A percentile compares a stretch with the other conserved stretches of the same genome.
phyloP scores from a whole-genome alignment of 2,329 filamentous ascomycete genomes.

The Stemphylium vesicarium region DNA sequence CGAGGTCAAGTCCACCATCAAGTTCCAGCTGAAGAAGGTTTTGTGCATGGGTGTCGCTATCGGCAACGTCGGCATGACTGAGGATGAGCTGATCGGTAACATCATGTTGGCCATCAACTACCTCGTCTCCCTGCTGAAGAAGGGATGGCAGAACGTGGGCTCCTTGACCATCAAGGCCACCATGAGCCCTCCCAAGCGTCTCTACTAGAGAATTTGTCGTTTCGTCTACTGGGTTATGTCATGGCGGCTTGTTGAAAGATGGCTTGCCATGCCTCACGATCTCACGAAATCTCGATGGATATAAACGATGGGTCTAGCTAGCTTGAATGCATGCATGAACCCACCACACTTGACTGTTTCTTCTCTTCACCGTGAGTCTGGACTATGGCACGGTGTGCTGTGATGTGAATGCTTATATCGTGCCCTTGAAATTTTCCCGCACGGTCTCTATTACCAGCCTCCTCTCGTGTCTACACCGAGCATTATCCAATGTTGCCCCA shows the following conservation, averaged over 20 bases:
- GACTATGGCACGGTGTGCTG: too few species aligned
- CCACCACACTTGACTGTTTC: conserved; percentile 14
- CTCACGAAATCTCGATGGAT: conserved; percentile 28
- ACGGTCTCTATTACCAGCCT: neutral
- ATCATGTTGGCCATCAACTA: conserved; percentile 99
- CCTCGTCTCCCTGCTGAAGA: conserved; percentile 98
- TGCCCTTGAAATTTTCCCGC: neutral
- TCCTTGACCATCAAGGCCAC: conserved; percentile 99
- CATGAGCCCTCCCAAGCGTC: conserved; percentile 97
- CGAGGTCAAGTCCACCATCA: conserved; percentile 99
- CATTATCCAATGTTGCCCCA: neutral
- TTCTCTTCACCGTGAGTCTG: neutral
- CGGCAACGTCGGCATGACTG: conserved; percentile 96
- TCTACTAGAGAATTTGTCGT: conserved; percentile 73
- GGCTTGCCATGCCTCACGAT: conserved; percentile 24
- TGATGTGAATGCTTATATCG: neutral
- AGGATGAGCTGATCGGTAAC: conserved; percentile 96
- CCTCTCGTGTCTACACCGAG: neutral
- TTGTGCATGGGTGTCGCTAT: conserved; percentile 99
- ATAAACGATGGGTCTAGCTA: conserved; percentile 37
- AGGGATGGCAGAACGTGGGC: conserved; percentile 99
- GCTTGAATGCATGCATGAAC: conserved; percentile 41
- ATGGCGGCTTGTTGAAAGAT: conserved; percentile 24
- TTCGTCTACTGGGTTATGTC: conserved; percentile 23
- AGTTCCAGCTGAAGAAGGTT: conserved; percentile 99